Evolutionary conservation across 331 rosid species (phyloP).

Genomic region (Acacia concinna): DNA sequence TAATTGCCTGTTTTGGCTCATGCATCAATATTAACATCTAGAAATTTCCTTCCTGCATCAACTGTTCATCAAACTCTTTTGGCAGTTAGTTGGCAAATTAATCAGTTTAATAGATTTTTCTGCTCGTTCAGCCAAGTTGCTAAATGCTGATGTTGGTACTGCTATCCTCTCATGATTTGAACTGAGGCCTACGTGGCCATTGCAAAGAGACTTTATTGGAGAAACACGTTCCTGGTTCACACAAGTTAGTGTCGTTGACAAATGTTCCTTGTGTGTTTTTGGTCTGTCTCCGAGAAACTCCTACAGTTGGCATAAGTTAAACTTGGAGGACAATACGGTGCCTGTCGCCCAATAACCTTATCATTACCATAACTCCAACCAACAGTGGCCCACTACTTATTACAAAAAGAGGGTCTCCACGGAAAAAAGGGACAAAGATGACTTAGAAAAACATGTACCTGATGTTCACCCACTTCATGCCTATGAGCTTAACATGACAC

Average conservation of each 20-base stretch:
- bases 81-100: not conserved
- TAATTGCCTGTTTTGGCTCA: not conserved
- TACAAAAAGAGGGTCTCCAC: not conserved
- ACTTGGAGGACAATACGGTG: not conserved
- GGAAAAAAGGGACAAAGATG: not conserved
- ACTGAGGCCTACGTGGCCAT: not conserved
- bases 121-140: not conserved
- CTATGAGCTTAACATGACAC: not conserved
- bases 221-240: not conserved
- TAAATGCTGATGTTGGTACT: not conserved
- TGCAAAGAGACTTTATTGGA: not conserved
- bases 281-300: not conserved
- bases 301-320: not conserved
- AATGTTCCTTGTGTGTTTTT: not conserved
- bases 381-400: not conserved
- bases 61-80: not conserved
- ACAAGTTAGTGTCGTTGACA: not conserved
- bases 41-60: conserved; percentile 8
- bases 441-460: conserved; percentile 1
- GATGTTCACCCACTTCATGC: not conserved
- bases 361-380: not conserved
- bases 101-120: not conserved
- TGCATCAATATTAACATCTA: not conserved
- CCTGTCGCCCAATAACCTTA: not conserved
- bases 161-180: not conserved